Conservation (phyloP, 1,284 basidiomycete species). For the Tilletiaria anomala region DNA sequence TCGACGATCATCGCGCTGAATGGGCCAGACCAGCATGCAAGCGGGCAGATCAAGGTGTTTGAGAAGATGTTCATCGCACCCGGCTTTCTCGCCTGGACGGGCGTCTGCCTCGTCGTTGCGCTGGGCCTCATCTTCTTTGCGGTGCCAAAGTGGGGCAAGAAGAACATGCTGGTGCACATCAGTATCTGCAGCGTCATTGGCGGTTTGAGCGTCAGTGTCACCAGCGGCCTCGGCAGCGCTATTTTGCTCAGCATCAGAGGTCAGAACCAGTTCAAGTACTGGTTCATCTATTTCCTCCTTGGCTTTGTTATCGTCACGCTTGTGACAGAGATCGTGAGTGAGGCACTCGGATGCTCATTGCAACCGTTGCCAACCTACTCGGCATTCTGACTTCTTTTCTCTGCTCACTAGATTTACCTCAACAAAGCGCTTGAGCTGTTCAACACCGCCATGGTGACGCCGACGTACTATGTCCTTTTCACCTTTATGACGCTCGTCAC, state of each 20-base stretch:
- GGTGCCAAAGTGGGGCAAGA: slow-evolving; percentile 50
- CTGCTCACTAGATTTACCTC: not conserved
- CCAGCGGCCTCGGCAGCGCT: slow-evolving; percentile 78
- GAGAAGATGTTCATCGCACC: slow-evolving; percentile 38
- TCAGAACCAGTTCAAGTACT: slow-evolving; percentile 62
- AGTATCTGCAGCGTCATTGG: slow-evolving; percentile 76
- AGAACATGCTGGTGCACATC: slow-evolving; percentile 82
- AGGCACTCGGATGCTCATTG: slow-evolving; percentile 47
- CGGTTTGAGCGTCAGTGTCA: slow-evolving; percentile 87
- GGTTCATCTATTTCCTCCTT: slow-evolving; percentile 47
- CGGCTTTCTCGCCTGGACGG: slow-evolving; percentile 67
- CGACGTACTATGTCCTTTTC: slow-evolving; percentile 71
- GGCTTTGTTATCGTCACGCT: slow-evolving; percentile 66
- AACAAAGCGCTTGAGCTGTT: slow-evolving; percentile 64
- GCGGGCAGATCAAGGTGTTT: not conserved
- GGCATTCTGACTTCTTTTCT: not conserved
- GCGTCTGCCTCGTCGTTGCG: slow-evolving; percentile 25
- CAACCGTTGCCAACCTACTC: not conserved
- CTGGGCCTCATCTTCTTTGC: not conserved
- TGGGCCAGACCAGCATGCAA: slow-evolving; percentile 62
- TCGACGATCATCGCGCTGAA: slow-evolving; percentile 55
- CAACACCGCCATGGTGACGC: slow-evolving; percentile 85
- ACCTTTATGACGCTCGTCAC: slow-evolving; percentile 58
- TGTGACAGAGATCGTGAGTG: slow-evolving; percentile 86
- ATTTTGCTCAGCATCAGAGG: slow-evolving; percentile 76